Conservation (phyloP, 176 grass and related monocot genomes). For the Carex scoparia region DNA sequence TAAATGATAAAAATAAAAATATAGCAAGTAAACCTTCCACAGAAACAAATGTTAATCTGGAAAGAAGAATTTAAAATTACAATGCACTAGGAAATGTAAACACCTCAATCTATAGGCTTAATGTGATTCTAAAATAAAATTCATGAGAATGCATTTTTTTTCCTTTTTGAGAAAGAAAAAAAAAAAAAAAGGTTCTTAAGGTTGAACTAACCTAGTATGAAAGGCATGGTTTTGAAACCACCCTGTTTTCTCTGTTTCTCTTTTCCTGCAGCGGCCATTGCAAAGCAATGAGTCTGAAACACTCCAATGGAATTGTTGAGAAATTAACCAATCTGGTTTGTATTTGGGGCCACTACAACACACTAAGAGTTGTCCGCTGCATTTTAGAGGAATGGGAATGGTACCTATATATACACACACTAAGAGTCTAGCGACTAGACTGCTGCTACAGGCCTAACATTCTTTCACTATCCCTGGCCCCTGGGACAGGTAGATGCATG, state of each 20-base stretch:
- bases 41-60: not conserved
- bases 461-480: constrained; percentile 19
- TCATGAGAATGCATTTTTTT: not conserved
- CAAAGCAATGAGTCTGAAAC: not conserved
- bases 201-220: constrained; percentile 53
- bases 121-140: not conserved
- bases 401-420: constrained; percentile 16
- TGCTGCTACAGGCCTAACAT: not conserved
- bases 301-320: constrained; percentile 26
- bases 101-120: not conserved
- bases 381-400: constrained; percentile 26
- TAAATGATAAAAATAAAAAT: not conserved
- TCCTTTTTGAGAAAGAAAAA: not conserved
- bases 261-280: not conserved
- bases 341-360: constrained; percentile 14
- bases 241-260: constrained; percentile 35
- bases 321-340: constrained; percentile 23
- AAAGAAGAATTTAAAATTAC: not conserved
- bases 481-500: too few species aligned
- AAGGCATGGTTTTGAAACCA: constrained; percentile 87
- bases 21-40: not conserved
- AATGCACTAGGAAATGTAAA: not conserved
- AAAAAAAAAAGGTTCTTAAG: not conserved
- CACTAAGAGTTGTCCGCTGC: not conserved
- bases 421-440: not conserved